Percentiles rank a stretch among this genome's conserved stretches.
Conservation (phyloP, 2,329 filamentous ascomycete genomes). For the Penicillium verrucosum region DNA sequence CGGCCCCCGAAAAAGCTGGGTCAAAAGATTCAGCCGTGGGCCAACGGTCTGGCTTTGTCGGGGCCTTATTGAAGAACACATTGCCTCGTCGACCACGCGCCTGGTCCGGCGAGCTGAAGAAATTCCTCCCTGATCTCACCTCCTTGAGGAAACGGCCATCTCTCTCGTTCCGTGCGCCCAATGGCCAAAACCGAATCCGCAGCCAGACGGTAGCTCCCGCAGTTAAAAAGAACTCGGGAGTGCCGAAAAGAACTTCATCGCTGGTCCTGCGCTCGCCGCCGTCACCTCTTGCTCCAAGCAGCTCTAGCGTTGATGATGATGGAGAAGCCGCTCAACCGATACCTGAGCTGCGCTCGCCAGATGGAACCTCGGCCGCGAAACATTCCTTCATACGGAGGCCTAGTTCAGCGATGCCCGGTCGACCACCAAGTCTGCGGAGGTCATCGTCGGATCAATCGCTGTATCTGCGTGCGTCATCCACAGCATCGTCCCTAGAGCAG, state of each 20-base stretch:
- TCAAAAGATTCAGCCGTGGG: slow-evolving; percentile 15
- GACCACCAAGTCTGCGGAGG: slow-evolving; percentile 49
- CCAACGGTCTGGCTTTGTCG: slow-evolving; percentile 33
- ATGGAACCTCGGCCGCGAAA: slow-evolving; percentile 28
- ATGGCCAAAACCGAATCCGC: slow-evolving; percentile 28
- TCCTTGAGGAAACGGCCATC: slow-evolving; percentile 32
- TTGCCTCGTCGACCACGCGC: slow-evolving; percentile 35
- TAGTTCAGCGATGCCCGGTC: slow-evolving; percentile 23
- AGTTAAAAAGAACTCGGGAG: not conserved
- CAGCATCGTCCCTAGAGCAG: slow-evolving; percentile 79
- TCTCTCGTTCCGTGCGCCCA: slow-evolving; percentile 28
- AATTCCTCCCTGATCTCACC: slow-evolving; percentile 36
- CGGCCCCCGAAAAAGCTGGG: not conserved
- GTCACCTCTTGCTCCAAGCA: slow-evolving; percentile 8
- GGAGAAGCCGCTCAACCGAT: slow-evolving; percentile 30
- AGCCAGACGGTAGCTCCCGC: slow-evolving; percentile 24
- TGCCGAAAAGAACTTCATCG: slow-evolving; percentile 13
- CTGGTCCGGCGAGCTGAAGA: slow-evolving; percentile 39
- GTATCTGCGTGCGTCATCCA: slow-evolving; percentile 67
- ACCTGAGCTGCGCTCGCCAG: slow-evolving; percentile 31
- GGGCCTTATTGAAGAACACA: slow-evolving; percentile 33
- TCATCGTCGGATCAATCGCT: slow-evolving; percentile 76
- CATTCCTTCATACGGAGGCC: slow-evolving; percentile 34
- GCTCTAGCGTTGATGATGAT: slow-evolving; percentile 17
- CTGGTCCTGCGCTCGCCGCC: slow-evolving; percentile 15